phyloP scores from a whole-genome alignment of 2,329 filamentous ascomycete genomes.

The Monosporascus sp. region DNA sequence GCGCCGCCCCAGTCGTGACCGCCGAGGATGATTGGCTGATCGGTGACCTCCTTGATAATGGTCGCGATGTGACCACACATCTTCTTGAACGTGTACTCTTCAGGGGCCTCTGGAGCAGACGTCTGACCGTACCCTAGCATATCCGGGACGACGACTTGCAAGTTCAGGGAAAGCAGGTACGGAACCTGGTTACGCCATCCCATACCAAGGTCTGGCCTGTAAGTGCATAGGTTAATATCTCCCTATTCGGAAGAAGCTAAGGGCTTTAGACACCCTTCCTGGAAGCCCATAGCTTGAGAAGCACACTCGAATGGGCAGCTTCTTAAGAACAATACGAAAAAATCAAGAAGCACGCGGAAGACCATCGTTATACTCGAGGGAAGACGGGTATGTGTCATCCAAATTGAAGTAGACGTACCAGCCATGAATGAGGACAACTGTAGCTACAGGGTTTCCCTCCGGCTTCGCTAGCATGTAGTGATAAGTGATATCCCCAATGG shows the following conservation, averaged over 20 bases:
- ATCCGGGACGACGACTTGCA: slow-evolving; percentile 79
- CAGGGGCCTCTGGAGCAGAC: slow-evolving; percentile 56
- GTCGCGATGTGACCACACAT: slow-evolving; percentile 70
- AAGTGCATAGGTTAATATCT: slow-evolving; percentile 24
- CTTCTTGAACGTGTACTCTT: slow-evolving; percentile 65
- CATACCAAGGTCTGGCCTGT: slow-evolving; percentile 78
- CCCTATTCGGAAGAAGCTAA: not conserved
- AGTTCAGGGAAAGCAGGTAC: slow-evolving; percentile 61
- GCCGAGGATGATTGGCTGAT: slow-evolving; percentile 66
- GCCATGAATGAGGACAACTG: slow-evolving; percentile 40
- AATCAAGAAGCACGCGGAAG: no score
- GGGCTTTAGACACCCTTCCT: not conserved
- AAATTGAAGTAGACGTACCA: slow-evolving; percentile 14
- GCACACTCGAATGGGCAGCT: no score
- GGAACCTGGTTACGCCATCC: slow-evolving; percentile 92
- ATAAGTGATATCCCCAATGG: slow-evolving; percentile 66
- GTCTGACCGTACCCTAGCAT: slow-evolving; percentile 83
- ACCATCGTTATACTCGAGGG: no score
- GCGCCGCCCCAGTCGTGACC: slow-evolving; percentile 92
- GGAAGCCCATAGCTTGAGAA: not conserved
- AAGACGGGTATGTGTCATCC: no score
- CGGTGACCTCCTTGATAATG: slow-evolving; percentile 54
- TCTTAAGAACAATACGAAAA: no score
- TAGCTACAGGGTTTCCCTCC: slow-evolving; percentile 36
- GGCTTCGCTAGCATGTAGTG: slow-evolving; percentile 56